Base-by-base conservation (phyloP, 192 early-diverging fungal species). In the Umbelopsis sp. region DNA sequence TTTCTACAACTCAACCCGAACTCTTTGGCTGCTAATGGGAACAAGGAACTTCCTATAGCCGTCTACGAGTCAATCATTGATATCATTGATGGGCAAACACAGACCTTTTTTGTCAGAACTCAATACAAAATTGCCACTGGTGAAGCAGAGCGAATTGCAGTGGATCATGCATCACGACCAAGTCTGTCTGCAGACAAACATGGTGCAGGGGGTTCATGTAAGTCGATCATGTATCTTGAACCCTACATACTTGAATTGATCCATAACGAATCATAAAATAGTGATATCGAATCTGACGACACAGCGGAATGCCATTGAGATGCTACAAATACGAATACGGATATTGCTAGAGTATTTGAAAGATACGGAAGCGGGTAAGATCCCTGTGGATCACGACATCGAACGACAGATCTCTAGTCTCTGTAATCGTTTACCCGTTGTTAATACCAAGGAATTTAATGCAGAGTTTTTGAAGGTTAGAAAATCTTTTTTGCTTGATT, bases 81-180 rank as follows among this genome's bases (percentile, higher is more conserved):
- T 70, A 80, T 89, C 15, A 81, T 86, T 10, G 77, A 81, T 33
- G 82, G 83, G 23, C 82, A 74, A 15, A 80, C 86, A 7, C 81
- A 86, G 49, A 81, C 88, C 27, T 73, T 89, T 45, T 93, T 95
- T 70, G 81, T 88, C 11, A 78, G 86, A 69, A 69, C 84, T 16
- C 64, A 81, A 27, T 95, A 93, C 77, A 89, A 88, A 70, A 87
- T 95, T 23, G 93, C 93, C 68, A 94, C 94, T 7, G 88, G 88
- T 25, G 94, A 95, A 67, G 93, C 93, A 35, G 94, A 95, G 72
- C 83, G 93, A 46, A 92, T 95, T 72, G 92, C 94, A 10, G 89
- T 95, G 11, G 91, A 95, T 73, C 93, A 94, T 74, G 89, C 95
- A 41, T 91, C 93, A 20, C 87, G 90, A 52, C 85, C 82, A 6